These are phyloP conservation scores for Cercospora sp. DNA, from an alignment of 2,329 filamentous ascomycete genomes.

Conservation along the genomic window DNA sequence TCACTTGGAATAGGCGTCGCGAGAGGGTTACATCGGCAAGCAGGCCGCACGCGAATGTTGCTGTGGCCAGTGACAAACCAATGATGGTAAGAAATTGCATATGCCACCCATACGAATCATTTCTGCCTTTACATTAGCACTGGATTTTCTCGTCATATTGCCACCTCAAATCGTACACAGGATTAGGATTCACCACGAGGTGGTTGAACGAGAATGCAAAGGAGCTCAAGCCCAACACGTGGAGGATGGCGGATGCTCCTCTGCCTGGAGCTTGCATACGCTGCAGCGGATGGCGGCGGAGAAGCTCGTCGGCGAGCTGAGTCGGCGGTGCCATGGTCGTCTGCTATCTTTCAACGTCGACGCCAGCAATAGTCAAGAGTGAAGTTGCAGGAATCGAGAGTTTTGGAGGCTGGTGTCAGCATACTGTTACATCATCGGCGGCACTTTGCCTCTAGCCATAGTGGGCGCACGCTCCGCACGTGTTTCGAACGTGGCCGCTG, in stretches of 20 bases:
- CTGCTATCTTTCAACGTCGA: neutral
- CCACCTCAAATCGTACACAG: slow-evolving; percentile 34
- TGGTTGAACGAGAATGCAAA: slow-evolving; percentile 50
- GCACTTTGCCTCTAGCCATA: neutral
- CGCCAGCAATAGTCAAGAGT: neutral
- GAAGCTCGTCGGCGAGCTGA: slow-evolving; percentile 31
- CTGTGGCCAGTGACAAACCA: slow-evolving; percentile 61
- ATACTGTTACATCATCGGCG: neutral
- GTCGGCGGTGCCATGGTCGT: slow-evolving; percentile 20
- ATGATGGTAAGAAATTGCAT: slow-evolving; percentile 75
- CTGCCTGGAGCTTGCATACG: slow-evolving; percentile 65
- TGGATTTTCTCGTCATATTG: neutral
- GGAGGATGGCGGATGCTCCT: slow-evolving; percentile 62
- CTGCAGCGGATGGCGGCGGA: slow-evolving; percentile 62
- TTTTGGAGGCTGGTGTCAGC: neutral
- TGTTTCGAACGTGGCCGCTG: neutral
- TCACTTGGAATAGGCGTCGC: slow-evolving; percentile 60
- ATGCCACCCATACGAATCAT: slow-evolving; percentile 65
- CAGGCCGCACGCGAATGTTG: slow-evolving; percentile 63
- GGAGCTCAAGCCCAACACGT: slow-evolving; percentile 53
- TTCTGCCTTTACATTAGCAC: slow-evolving; percentile 43
- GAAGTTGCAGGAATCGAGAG: neutral
- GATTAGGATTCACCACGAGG: slow-evolving; percentile 41
- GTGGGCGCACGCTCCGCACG: neutral
- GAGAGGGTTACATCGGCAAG: slow-evolving; percentile 65